Percentiles rank a stretch among this genome's conserved stretches.
Conservation (phyloP, 306 rosid species). For the barrel medic (Medicago truncatula) region MtrunA17r5.0-ANR NC_053047.1:40945501-40946000, state of each 20-base stretch:
- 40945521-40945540: no score
- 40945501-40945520: no score
- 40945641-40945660: no score
- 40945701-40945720: no score
- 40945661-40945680: no score
- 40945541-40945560: no score
- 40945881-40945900: slow-evolving; percentile 77
- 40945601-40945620: no score
- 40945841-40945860: slow-evolving; percentile 17
- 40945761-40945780: neutral
- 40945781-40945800: neutral
- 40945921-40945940: slow-evolving; percentile 38
- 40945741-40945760: no score
- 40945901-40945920: slow-evolving; percentile 98
- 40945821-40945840: slow-evolving; percentile 5
- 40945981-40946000: slow-evolving; percentile 30
- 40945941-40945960: slow-evolving; percentile 27
- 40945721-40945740: neutral
- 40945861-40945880: slow-evolving; percentile 76
- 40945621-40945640: no score
- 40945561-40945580: no score
- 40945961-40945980: slow-evolving; percentile 20
- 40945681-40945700: no score
- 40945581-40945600: no score
- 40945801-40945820: neutral